Conservation (phyloP, 345 rosid genomes). For the Sonneratia caseolaris region DNA sequence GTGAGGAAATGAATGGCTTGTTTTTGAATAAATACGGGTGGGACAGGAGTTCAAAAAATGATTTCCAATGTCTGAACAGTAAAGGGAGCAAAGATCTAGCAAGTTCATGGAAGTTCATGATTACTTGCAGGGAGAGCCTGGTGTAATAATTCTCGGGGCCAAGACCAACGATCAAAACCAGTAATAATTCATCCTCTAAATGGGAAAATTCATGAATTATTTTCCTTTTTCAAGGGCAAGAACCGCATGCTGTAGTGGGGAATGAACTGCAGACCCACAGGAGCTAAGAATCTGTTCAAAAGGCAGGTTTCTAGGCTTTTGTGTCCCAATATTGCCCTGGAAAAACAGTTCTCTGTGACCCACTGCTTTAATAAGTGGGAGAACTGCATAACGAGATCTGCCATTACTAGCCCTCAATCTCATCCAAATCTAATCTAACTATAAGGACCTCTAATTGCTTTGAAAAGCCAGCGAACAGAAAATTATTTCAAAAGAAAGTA, state of each 20-base stretch:
- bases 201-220: neutral
- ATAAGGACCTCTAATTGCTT: neutral
- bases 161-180: neutral
- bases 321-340: neutral
- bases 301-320: slow-evolving; percentile 13
- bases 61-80: neutral
- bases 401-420: slow-evolving; percentile 1
- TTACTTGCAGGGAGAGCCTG: too few species aligned
- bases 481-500: neutral
- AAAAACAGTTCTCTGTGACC: slow-evolving; percentile 9
- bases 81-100: neutral
- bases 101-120: too few species aligned
- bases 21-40: neutral
- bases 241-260: neutral
- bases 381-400: slow-evolving; percentile 5
- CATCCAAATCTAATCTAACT: neutral
- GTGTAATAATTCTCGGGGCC: neutral
- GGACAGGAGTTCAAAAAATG: neutral
- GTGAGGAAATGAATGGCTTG: neutral
- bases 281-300: neutral
- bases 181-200: neutral
- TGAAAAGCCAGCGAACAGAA: neutral
- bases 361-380: neutral
- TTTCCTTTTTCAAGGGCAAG: slow-evolving; percentile 1
- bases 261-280: neutral